These are phyloP conservation scores for Phellopilus nigrolimitatus DNA, from an alignment of 1,284 basidiomycete genomes.

Conservation along the genomic window DNA sequence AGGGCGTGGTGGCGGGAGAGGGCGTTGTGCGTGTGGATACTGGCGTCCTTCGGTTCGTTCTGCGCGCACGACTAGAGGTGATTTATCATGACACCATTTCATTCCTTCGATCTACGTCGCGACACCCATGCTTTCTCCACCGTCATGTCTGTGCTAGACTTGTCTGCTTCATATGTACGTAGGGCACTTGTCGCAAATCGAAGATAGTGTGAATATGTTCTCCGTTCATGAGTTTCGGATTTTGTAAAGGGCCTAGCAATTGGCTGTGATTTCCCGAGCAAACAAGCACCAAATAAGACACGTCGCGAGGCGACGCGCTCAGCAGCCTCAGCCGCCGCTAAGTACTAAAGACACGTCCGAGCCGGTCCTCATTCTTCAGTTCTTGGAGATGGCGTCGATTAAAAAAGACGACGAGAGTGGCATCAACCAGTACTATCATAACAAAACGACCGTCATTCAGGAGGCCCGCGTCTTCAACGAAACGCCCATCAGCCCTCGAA, in stretches of 20 bases:
- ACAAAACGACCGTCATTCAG: slow-evolving; percentile 95
- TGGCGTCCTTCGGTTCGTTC: not conserved
- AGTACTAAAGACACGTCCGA: not conserved
- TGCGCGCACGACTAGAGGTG: slow-evolving; percentile 15
- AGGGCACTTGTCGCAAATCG: slow-evolving; percentile 8
- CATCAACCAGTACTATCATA: slow-evolving; percentile 83
- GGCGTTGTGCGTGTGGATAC: slow-evolving; percentile 45
- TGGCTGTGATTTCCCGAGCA: not conserved
- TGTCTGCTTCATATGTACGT: slow-evolving; percentile 7
- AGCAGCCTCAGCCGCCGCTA: not conserved
- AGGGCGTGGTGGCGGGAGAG: slow-evolving; percentile 68
- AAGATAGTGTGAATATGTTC: not conserved
- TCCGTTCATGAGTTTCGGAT: not conserved
- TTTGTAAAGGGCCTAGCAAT: not conserved
- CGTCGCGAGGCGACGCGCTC: slow-evolving; percentile 2
- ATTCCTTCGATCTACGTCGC: slow-evolving; percentile 8
- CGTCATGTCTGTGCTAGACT: slow-evolving; percentile 2
- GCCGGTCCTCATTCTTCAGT: slow-evolving; percentile 7
- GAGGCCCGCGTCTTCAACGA: slow-evolving; percentile 99
- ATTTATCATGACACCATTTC: slow-evolving; percentile 2
- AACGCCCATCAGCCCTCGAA: slow-evolving; percentile 94
- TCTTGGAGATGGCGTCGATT: slow-evolving; percentile 64
- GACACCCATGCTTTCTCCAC: slow-evolving; percentile 8
- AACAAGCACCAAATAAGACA: not conserved
- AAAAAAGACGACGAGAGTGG: slow-evolving; percentile 94